Conservation (phyloP, 139 green algal species). For the Chlorella sp. region DNA sequence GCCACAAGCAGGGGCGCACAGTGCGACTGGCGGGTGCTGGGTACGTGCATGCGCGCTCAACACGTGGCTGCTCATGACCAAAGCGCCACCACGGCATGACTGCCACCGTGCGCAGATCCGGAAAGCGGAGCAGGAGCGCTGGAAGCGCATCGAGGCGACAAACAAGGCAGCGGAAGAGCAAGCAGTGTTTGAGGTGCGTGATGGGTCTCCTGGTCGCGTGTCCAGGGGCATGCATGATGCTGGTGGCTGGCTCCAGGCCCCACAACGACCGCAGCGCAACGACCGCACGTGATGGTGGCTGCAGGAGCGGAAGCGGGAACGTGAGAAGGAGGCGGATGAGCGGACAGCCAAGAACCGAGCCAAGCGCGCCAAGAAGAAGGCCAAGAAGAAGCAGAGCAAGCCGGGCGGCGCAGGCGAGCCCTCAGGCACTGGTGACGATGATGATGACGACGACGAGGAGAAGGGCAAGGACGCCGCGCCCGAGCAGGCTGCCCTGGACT, state of each 20-base stretch:
- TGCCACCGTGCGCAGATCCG: background rate
- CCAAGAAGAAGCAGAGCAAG: background rate
- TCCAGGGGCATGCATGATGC: background rate
- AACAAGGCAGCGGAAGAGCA: background rate
- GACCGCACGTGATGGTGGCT: background rate
- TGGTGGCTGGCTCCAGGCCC: background rate
- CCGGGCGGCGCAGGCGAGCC: too few relatives aligned
- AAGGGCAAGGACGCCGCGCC: background rate
- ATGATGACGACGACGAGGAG: background rate
- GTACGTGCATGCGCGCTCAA: too few relatives aligned
- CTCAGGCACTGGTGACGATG: background rate
- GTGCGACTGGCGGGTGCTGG: too few relatives aligned
- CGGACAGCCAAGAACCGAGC: background rate
- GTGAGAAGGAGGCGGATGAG: background rate
- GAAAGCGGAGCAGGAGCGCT: background rate
- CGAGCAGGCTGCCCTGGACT: background rate
- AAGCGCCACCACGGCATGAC: too few relatives aligned
- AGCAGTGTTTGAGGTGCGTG: background rate
- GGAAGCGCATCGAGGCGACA: background rate
- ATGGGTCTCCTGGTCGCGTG: background rate
- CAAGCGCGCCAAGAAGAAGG: background rate
- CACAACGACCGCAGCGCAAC: background rate
- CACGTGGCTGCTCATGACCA: too few relatives aligned
- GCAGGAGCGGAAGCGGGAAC: background rate
- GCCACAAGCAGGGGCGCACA: too few relatives aligned